phyloP scores from a whole-genome alignment of 2,329 filamentous ascomycete genomes.

The Graphiopsis chlorocephala region DNA sequence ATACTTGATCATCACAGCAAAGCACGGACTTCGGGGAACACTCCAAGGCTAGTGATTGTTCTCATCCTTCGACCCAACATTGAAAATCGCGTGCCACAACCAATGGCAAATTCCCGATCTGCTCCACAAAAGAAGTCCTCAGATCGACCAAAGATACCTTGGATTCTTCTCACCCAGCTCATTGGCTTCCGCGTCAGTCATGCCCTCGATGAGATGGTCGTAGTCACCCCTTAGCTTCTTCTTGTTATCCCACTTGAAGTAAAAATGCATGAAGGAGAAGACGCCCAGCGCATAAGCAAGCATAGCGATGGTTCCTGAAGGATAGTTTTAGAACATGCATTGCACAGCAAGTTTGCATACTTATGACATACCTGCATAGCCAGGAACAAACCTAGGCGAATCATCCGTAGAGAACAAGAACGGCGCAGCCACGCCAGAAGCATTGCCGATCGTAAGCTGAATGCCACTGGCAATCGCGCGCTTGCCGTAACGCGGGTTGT shows the following conservation, averaged over 20 bases:
- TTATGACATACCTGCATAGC: slow-evolving; percentile 64
- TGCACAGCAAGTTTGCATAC: background rate
- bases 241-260: slow-evolving; percentile 37
- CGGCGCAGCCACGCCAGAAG: slow-evolving; percentile 65
- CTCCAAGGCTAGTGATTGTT: background rate
- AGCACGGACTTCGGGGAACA: background rate
- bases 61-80: background rate
- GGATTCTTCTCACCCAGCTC: slow-evolving; percentile 47
- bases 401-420: slow-evolving; percentile 64
- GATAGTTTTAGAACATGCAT: slow-evolving; percentile 58
- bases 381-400: slow-evolving; percentile 57
- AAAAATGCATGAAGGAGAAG: slow-evolving; percentile 24
- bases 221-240: slow-evolving; percentile 39
- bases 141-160: slow-evolving; percentile 36
- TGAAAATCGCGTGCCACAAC: background rate
- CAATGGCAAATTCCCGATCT: background rate
- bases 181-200: slow-evolving; percentile 43
- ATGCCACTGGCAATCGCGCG: slow-evolving; percentile 68
- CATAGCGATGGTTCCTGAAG: slow-evolving; percentile 32
- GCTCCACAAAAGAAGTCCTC: background rate
- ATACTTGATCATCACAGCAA: background rate
- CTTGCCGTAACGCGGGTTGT: slow-evolving; percentile 73
- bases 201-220: slow-evolving; percentile 39
- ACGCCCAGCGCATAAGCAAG: slow-evolving; percentile 59
- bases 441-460: slow-evolving; percentile 69